Percentiles rank a stretch among this genome's conserved stretches.
These are phyloP conservation scores for Aspergillus ostianus DNA, from an alignment of 495 filamentous ascomycete species.

Conservation along the genomic window DNA sequence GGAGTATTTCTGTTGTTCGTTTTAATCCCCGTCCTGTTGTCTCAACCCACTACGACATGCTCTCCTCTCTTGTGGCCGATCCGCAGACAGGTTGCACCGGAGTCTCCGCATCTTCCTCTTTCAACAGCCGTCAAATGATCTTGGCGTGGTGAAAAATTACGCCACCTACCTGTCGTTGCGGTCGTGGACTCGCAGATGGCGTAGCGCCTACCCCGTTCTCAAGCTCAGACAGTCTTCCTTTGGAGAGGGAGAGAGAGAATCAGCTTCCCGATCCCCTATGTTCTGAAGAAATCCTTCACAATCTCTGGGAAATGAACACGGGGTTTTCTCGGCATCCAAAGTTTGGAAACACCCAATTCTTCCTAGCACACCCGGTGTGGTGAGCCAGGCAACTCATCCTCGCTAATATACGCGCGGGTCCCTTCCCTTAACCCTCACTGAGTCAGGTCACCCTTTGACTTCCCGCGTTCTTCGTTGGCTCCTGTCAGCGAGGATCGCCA, in stretches of 20 bases:
- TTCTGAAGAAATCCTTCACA: not conserved
- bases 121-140: slow-evolving; percentile 11
- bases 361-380: not conserved
- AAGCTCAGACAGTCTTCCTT: not conserved
- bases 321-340: not conserved
- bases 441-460: slow-evolving; percentile 3
- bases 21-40: not conserved
- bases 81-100: slow-evolving; percentile 13
- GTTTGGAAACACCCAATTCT: not conserved
- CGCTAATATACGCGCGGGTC: slow-evolving; percentile 7
- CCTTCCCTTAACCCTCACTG: slow-evolving; percentile 3
- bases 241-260: not conserved
- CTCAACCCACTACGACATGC: not conserved
- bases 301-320: not conserved
- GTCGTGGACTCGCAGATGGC: not conserved
- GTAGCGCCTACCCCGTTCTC: not conserved
- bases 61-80: slow-evolving; percentile 9
- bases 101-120: slow-evolving; percentile 19
- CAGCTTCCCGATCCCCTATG: not conserved
- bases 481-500: slow-evolving; percentile 18
- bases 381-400: not conserved
- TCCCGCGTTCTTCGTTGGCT: slow-evolving; percentile 18
- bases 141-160: slow-evolving; percentile 17
- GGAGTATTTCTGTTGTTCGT: not conserved
- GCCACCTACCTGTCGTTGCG: slow-evolving; percentile 15